Base-by-base conservation (phyloP, 2,329 filamentous ascomycete species). In the Geosmithia putterillii region DNA sequence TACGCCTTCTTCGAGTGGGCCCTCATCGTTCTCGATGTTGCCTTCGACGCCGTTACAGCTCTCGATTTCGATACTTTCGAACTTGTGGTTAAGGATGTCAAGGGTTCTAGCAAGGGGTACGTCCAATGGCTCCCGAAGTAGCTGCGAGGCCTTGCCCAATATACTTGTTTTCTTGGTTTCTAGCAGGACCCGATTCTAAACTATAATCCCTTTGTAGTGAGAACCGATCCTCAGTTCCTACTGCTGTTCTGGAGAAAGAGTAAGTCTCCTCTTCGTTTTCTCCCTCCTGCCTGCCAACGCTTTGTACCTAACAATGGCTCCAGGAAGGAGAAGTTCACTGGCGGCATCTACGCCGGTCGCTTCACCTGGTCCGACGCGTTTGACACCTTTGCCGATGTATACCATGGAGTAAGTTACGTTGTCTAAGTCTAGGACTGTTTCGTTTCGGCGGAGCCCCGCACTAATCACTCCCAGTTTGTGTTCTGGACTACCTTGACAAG, bases 1-100 rank as follows among this genome's bases (percentile, higher is more conserved):
- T 98, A 98, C 63, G 83, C 92, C 49, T 95, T 98, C 66, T 95
- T 96, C 63, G 92, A 98, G 64, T 98, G 92, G 92, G 72, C 88
- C 19, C 72, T 98, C 48, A 88, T 98, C 57, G 70, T 98, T 52
- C 86, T 95, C 60, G 92, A 98, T 62, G 88, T 98, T 45, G 90
- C 77, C 23, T 98, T 98, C 65, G 92, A 98, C 67, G 87, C 92
- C 42, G 83, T 96, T 46, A 96, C 92, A 10, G 83, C 86, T 45
- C 69, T 94, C 55, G 92, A 98, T 68, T 98, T 96, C 67, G 74
- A 81, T 49, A 79, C 82, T 44, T 85, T 96, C 58, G 90, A 96
- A 62, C 69, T 98, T 55, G 74, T 88, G 52, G 73, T 98, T 50
- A 86, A 79, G 69, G 90, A 96, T 68, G 75, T 89, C 52, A 90